Percentiles rank a stretch among this genome's conserved stretches.
phyloP scores from a whole-genome alignment of 176 grass and related monocot species.

The Carex cristatella region DNA sequence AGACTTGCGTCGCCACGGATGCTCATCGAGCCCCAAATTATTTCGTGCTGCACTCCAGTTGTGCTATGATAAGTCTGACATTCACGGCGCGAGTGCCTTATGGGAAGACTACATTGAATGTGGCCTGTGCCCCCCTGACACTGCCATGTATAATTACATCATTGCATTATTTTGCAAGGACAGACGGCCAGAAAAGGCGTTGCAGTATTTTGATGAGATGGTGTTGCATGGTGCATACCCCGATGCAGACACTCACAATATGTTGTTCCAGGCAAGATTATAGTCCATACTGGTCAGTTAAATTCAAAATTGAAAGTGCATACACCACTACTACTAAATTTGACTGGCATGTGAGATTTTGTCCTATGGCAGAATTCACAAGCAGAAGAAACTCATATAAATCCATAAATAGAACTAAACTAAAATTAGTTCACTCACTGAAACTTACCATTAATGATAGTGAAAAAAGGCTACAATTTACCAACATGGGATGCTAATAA shows the following conservation, averaged over 20 bases:
- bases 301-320: neutral
- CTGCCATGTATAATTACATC: conserved; percentile 58
- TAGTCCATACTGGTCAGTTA: neutral
- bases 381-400: neutral
- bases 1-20: conserved; percentile 27
- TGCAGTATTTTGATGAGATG: conserved; percentile 67
- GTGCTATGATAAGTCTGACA: conserved; percentile 29
- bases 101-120: conserved; percentile 48
- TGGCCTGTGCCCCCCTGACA: conserved; percentile 36
- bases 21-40: conserved; percentile 67
- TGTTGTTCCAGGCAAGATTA: conserved; percentile 31
- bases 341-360: neutral
- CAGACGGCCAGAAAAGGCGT: conserved; percentile 23
- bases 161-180: conserved; percentile 44
- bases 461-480: neutral
- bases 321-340: neutral
- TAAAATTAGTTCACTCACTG: neutral
- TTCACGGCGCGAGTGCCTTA: conserved; percentile 23
- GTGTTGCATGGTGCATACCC: conserved; percentile 57
- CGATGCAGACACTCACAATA: conserved; percentile 43
- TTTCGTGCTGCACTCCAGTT: conserved; percentile 40
- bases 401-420: neutral
- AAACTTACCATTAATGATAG: neutral
- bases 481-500: neutral
- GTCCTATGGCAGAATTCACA: neutral